Base-by-base conservation (phyloP, 805 yeast genomes). In the Barnettozyma vustinii region DNA sequence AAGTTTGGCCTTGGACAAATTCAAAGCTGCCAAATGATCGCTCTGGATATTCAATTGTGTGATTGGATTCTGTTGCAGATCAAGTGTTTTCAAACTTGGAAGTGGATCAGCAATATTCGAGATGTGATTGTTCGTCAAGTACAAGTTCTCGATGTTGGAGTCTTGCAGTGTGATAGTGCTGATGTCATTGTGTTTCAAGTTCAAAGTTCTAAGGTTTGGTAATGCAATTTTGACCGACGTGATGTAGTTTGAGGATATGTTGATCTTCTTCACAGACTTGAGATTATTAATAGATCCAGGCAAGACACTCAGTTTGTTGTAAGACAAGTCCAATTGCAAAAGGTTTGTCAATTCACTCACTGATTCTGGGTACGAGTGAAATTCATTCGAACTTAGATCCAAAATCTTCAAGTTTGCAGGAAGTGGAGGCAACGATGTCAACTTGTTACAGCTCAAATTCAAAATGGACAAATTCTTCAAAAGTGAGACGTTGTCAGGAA, bases 21-120 rank as follows among this genome's bases (percentile, higher is more conserved):
- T 89, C 44, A 94, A 72, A 16, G 81, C 79, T 2, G 89, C 83
- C 63, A 90, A 71, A 52, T 79, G 75, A 10, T 74, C 71, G 63
- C 87, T 77, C 16, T 69, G 63, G 20, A 74, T 64, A 32, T 77
- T 79, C 53, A 87, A 74, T 49, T 78, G 75, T 0, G 96, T 89
- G 48, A 90, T 79, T 5, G 97, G 97, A 63, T 90, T 91, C 61
- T 85, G 79, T 61, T 86, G 90, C 43, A 90, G 71, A 59, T 84
- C 86, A 37, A 91, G 71, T 15, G 84, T 76, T 59, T 85, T 77
- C 56, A 91, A 69, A 45, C 77, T 77, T 30, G 78, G 77, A 58
- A 87, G 76, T 42, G 75, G 69, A 60, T 80, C 84, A 48, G 79
- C 77, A 61, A 87, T 84, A 15, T 78, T 77, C 0, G 95, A 80